These are phyloP conservation scores for Pichia heedii DNA, from an alignment of 805 yeast genomes.

Conservation along the genomic window DNA sequence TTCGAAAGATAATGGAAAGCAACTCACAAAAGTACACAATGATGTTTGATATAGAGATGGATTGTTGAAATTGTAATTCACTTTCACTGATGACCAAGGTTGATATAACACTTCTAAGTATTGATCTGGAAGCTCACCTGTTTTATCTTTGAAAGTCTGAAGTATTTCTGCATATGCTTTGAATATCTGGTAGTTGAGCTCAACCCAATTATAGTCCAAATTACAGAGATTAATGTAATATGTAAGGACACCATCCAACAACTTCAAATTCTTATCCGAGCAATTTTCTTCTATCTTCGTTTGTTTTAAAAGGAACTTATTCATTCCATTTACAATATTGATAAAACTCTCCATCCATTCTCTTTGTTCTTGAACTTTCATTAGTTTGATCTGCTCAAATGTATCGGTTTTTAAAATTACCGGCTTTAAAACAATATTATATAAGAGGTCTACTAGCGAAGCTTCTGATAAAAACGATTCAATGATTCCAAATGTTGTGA, in stretches of 20 bases:
- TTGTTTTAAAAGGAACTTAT: constrained; percentile 49
- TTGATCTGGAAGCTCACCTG: constrained; percentile 21
- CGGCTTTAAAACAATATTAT: constrained; percentile 49
- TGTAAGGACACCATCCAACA: constrained; percentile 51
- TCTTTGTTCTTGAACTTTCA: constrained; percentile 9
- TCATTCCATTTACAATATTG: constrained; percentile 56
- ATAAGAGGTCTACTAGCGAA: constrained; percentile 63
- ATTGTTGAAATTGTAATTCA: constrained; percentile 35
- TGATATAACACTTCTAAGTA: constrained; percentile 34
- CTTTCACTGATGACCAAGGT: constrained; percentile 41
- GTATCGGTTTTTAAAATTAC: constrained; percentile 28
- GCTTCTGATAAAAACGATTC: constrained; percentile 57
- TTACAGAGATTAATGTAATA: constrained; percentile 38
- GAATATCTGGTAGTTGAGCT: constrained; percentile 47
- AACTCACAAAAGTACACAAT: constrained; percentile 42
- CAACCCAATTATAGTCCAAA: constrained; percentile 34
- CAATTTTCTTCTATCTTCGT: constrained; percentile 21
- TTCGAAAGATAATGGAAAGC: constrained; percentile 41
- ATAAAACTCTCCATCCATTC: constrained; percentile 56
- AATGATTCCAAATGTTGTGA: constrained; percentile 76
- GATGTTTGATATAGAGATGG: constrained; percentile 47
- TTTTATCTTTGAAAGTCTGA: constrained; percentile 20
- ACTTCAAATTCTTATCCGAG: constrained; percentile 10
- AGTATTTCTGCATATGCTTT: constrained; percentile 43
- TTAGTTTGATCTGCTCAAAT: constrained; percentile 4